phyloP scores from a whole-genome alignment of 306 rosid species.

The Citrullus colocynthis region DNA sequence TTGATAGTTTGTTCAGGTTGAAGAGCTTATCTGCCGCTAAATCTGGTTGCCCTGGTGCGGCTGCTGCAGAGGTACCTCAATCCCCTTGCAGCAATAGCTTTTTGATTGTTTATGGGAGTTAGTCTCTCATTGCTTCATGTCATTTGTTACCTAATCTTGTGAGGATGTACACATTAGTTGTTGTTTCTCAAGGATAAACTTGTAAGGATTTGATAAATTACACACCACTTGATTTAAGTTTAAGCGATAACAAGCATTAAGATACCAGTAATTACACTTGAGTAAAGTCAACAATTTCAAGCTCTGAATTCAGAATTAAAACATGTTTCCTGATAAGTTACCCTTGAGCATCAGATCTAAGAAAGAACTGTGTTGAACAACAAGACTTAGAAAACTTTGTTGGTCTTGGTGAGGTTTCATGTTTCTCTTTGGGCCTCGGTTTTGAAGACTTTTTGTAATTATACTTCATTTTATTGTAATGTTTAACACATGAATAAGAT shows the following conservation, averaged over 20 bases:
- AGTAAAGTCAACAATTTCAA: not conserved
- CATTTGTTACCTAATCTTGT: not conserved
- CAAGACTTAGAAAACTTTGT: no score
- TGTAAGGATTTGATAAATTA: not conserved
- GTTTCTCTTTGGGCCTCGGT: no score
- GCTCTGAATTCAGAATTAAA: not conserved
- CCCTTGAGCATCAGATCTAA: no score
- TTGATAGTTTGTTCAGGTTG: conserved; percentile 74
- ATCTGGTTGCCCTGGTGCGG: conserved; percentile 48
- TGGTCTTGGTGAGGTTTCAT: no score
- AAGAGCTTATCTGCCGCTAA: conserved; percentile 48
- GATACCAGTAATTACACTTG: not conserved
- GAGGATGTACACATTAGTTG: not conserved
- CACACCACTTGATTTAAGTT: not conserved
- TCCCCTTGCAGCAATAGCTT: not conserved
- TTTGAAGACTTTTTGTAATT: no score
- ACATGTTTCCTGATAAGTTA: not conserved
- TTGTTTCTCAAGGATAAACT: not conserved
- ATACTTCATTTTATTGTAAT: no score
- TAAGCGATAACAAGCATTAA: not conserved
- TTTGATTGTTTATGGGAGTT: not conserved
- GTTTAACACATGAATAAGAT: no score
- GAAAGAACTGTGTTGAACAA: no score
- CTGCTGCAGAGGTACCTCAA: conserved; percentile 63
- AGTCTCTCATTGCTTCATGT: not conserved